Percentiles rank a stretch among this genome's conserved stretches.
These are phyloP conservation scores for Ophiostoma montium DNA, from an alignment of 2,329 filamentous ascomycete species.

Conservation along the genomic window DNA sequence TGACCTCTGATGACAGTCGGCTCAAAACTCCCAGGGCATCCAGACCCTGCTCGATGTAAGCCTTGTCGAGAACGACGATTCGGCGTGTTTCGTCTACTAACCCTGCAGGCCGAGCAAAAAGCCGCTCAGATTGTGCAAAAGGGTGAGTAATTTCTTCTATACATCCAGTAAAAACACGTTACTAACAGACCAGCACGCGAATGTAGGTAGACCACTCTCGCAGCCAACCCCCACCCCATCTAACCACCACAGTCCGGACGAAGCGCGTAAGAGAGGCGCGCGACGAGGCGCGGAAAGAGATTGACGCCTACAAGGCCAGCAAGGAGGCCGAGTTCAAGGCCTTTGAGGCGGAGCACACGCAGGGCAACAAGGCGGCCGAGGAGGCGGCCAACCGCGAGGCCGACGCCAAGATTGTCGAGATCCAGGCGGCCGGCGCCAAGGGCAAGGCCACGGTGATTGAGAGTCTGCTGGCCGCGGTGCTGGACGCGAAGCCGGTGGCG, in stretches of 20 bases:
- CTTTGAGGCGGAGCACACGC: conserved; percentile 83
- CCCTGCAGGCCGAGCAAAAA: conserved; percentile 75
- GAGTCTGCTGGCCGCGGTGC: conserved; percentile 72
- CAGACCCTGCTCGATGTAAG: conserved; percentile 96
- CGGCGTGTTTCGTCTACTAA: neutral
- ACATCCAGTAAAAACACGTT: neutral
- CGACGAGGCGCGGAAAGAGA: conserved; percentile 93
- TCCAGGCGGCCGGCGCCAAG: conserved; percentile 67
- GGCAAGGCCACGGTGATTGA: conserved; percentile 66
- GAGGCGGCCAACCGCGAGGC: conserved; percentile 68
- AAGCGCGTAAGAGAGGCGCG: conserved; percentile 96
- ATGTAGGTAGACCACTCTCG: conserved; percentile 52
- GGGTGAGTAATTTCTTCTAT: conserved; percentile 38
- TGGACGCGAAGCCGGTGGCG: conserved; percentile 61
- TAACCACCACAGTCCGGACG: conserved; percentile 41
- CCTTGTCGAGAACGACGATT: conserved; percentile 9
- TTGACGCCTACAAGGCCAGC: conserved; percentile 74
- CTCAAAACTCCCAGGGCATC: conserved; percentile 96
- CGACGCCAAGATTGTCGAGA: conserved; percentile 68
- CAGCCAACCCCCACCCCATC: neutral
- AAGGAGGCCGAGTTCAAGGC: conserved; percentile 94
- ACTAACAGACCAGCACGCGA: conserved; percentile 53
- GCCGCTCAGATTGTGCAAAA: conserved; percentile 98
- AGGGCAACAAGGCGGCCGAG: conserved; percentile 72
- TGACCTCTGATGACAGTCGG: conserved; percentile 68